Evolutionary conservation across 192 early-diverging fungal genomes (phyloP).

Genomic region (Kappamyces sp.): DNA sequence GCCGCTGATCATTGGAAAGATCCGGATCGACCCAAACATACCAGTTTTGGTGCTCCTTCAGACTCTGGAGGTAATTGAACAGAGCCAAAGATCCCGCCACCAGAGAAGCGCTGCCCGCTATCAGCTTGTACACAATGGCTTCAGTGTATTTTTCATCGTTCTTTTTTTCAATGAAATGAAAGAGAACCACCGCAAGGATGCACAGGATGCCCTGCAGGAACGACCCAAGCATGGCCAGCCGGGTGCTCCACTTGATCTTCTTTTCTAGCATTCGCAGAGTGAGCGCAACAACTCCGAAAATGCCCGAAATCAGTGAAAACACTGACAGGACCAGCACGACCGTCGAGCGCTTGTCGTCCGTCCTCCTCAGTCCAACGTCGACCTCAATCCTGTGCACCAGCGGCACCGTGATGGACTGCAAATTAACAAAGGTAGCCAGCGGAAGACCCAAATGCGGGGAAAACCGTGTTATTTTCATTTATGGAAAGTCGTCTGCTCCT

Average conservation of each 20-base stretch:
- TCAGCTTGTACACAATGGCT: slow-evolving; percentile 29
- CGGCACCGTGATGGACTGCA: slow-evolving; percentile 41
- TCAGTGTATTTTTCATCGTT: slow-evolving; percentile 21
- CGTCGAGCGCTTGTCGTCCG: too few species aligned
- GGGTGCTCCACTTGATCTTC: slow-evolving; percentile 49
- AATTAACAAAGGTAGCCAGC: slow-evolving; percentile 39
- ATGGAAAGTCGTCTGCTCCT: slow-evolving; percentile 42
- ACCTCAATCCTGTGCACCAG: background rate
- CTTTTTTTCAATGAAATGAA: slow-evolving; percentile 4
- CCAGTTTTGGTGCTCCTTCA: slow-evolving; percentile 16
- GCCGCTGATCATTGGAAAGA: slow-evolving; percentile 34
- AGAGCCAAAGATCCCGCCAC: slow-evolving; percentile 17
- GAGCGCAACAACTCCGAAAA: slow-evolving; percentile 25
- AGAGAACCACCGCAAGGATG: slow-evolving; percentile 1
- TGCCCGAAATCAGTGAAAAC: slow-evolving; percentile 28
- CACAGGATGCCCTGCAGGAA: slow-evolving; percentile 27
- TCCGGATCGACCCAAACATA: slow-evolving; percentile 37
- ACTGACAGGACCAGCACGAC: background rate
- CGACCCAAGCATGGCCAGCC: slow-evolving; percentile 34
- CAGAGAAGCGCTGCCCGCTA: slow-evolving; percentile 25
- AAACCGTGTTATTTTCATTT: slow-evolving; percentile 8
- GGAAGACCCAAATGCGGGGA: background rate
- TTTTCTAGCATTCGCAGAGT: slow-evolving; percentile 47
- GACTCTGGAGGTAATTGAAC: slow-evolving; percentile 33
- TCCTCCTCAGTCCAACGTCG: too few species aligned